Percentiles rank a stretch among this genome's conserved stretches.
phyloP scores from a whole-genome alignment of 371 early-diverging fungal species.

The Rhizopus sp. region DNA sequence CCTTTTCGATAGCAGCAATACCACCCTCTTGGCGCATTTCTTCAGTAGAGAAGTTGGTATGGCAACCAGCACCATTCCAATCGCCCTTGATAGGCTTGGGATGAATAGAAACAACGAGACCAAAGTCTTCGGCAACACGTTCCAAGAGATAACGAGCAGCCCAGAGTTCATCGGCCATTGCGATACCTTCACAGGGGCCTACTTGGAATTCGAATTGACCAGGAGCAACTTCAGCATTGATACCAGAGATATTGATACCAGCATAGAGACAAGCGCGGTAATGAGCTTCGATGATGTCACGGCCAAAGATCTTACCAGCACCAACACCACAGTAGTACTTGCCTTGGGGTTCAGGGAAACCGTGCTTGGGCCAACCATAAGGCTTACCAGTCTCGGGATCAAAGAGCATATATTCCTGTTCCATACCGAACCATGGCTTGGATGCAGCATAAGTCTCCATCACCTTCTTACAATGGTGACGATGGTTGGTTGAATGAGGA shows the following conservation, averaged over 20 bases:
- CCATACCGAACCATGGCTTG: slow-evolving; percentile 67
- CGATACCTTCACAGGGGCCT: slow-evolving; percentile 62
- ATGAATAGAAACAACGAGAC: slow-evolving; percentile 54
- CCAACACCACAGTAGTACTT: slow-evolving; percentile 63
- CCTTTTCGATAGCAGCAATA: slow-evolving; percentile 54
- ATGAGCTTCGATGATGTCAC: slow-evolving; percentile 68
- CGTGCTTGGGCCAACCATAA: slow-evolving; percentile 62
- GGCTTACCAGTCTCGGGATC: slow-evolving; percentile 54
- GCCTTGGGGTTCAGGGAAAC: slow-evolving; percentile 62
- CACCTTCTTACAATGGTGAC: slow-evolving; percentile 43
- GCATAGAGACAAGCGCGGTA: slow-evolving; percentile 61
- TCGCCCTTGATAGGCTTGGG: slow-evolving; percentile 63
- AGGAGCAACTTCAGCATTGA: slow-evolving; percentile 62
- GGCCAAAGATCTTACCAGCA: slow-evolving; percentile 52
- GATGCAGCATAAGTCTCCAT: slow-evolving; percentile 48
- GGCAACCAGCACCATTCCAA: slow-evolving; percentile 61
- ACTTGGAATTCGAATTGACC: slow-evolving; percentile 66
- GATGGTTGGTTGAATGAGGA: slow-evolving; percentile 60
- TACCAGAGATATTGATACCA: slow-evolving; percentile 58
- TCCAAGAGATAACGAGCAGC: slow-evolving; percentile 57
- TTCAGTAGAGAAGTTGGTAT: slow-evolving; percentile 59
- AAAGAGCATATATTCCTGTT: slow-evolving; percentile 63
- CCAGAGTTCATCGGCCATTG: slow-evolving; percentile 62
- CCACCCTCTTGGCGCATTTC: slow-evolving; percentile 65
- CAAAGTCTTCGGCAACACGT: slow-evolving; percentile 65